Evolutionary conservation across 345 rosid species (phyloP), one percentile per base, ranked within the genome.

Genomic region (Bretschneidera sinensis): DNA sequence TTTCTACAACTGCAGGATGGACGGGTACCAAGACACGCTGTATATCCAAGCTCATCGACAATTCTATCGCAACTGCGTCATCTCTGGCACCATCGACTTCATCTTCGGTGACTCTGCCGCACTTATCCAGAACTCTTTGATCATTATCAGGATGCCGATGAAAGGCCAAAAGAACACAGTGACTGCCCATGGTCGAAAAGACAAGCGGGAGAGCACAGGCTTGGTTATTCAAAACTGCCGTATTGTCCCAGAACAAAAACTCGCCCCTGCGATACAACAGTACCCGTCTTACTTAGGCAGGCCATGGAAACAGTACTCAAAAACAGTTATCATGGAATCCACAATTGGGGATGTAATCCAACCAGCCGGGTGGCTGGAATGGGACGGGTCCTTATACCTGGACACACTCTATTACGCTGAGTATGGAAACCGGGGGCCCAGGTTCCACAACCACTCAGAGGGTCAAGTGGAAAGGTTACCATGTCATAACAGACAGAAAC

Each of bases 71-170:
- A 82, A 83, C 55, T 82, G 85, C 34, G 77, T 80, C 57, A 69
- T 82, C 63, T 80, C 87, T 0, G 83, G 85, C n/a, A 82, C 83
- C 0, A n/a, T 82, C 16, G 88, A 82, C 61, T 80, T 85, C 85
- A 74, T 80, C 61, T 82, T 80, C 21, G 81, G 84, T 0, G 79
- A 78, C 28, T 70, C 78, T 2, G 33, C 82, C 0, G 64, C 76
- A 0, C 51, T 74, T 39, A 71, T 82, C 69, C 88, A 85, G 43
- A 78, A 80, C 77, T 80, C 78, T 23, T 43, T 74, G 51, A 78
- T 85, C 68, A 76, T 83, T 17, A 71, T 74, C 24, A 64, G 87
- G 73, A 76, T 58, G 63, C 87, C 91, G 0, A 57, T 65, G 63
- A 68, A 66, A 2, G 66, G 66, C 45, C 89, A 82, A 43, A 55